Evolutionary conservation across 2,329 filamentous ascomycete genomes (phyloP).

Genomic region (Penicillium sp.): DNA sequence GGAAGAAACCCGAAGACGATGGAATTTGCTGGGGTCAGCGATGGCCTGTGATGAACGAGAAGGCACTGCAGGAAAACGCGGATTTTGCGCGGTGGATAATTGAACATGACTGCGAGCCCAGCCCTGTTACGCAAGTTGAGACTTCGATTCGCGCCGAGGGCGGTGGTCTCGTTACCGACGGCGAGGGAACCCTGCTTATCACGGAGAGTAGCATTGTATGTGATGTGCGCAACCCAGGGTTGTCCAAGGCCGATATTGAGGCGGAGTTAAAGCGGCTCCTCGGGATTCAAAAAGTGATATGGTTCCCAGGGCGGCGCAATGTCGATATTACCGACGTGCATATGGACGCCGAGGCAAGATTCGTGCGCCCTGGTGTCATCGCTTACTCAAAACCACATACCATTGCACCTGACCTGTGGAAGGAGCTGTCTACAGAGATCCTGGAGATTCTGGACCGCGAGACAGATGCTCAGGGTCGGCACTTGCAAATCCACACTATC

Average conservation of each 20-base stretch:
- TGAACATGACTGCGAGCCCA: constrained; percentile 11
- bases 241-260: constrained; percentile 24
- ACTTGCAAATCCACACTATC: constrained; percentile 22
- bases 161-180: constrained; percentile 29
- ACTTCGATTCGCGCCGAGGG: constrained; percentile 26
- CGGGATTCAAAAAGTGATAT: constrained; percentile 30
- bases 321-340: constrained; percentile 33
- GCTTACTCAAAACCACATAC: constrained; percentile 22
- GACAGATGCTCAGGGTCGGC: constrained; percentile 25
- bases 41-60: constrained; percentile 16
- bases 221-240: constrained; percentile 26
- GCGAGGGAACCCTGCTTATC: constrained; percentile 31
- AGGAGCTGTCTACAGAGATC: constrained; percentile 22
- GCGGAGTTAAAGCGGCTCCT: constrained; percentile 21
- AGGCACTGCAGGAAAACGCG: constrained; percentile 12
- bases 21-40: constrained; percentile 12
- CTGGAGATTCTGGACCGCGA: constrained; percentile 13
- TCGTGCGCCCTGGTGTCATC: constrained; percentile 26
- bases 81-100: constrained; percentile 20
- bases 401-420: constrained; percentile 11
- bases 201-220: constrained; percentile 31
- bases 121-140: constrained; percentile 11
- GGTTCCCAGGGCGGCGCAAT: constrained; percentile 25
- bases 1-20: constrained; percentile 16
- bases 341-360: constrained; percentile 28